Evolutionary conservation across 2,329 filamentous ascomycete species (phyloP), one percentile per base, ranked within the genome.

Genomic region (Venturia pyrina): DNA sequence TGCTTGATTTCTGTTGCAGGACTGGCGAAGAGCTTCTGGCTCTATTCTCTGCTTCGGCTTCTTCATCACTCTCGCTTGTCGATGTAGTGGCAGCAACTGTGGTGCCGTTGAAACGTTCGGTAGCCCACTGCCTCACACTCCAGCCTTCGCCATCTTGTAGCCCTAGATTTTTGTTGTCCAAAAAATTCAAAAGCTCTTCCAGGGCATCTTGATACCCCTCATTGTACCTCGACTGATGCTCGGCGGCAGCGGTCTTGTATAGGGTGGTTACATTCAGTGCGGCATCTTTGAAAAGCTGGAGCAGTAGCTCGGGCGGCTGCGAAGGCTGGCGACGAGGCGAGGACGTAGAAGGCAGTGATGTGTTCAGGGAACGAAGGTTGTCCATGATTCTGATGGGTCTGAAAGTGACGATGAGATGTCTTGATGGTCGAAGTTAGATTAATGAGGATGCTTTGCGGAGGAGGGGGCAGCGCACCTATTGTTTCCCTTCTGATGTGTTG

Each of bases 141-240:
- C 83, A 86, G 8, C 85, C 91, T 75, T 96, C 93, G 17, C 90
- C 90, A 75, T 95, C 90, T 61, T 83, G 84, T 15, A 95, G 74
- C 0, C 91, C 91, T 65, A 96, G 81, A 69, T 90, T 87, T 73
- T 92, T 87, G 73, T 86, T 89, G 74, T 98, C 93, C 65, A 98
- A 79, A 70, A 96, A 96, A 19, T 82, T 78, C n/a, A 97, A 79
- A 5, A 99, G 80, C 70, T 98, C 93, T 69, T 97, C 91, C 46
- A 99, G 80, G 46, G 93, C 96, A 73, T 98, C 93, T 75, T 97
- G 93, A 72, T 97, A 98, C 34, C 95, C 95, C 48, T 93, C 88
- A 63, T 85, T 79, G 62, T 90, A 87, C 60, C 91, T 87, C 72
- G 88, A 87, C 62, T 88, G 83, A 74, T 95, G 88, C 62, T 90